These are phyloP conservation scores for Irpex lacteus DNA, from an alignment of 1,284 basidiomycete genomes.

Conservation along the genomic window DNA sequence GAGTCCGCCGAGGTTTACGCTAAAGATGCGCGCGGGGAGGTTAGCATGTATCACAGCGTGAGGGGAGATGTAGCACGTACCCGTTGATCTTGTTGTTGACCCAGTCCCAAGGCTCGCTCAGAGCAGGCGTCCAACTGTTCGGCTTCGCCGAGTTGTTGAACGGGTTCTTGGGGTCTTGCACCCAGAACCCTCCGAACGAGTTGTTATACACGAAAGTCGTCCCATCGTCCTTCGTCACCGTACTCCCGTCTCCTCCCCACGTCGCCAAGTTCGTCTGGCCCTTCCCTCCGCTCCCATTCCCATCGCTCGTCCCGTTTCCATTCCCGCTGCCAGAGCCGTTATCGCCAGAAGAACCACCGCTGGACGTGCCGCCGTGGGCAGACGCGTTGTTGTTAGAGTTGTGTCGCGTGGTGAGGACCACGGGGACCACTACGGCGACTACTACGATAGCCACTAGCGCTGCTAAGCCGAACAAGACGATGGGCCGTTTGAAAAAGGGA, in stretches of 20 bases:
- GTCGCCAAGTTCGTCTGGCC: slow-evolving; percentile 20
- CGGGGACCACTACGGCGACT: slow-evolving; percentile 38
- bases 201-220: slow-evolving; percentile 68
- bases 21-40: slow-evolving; percentile 4
- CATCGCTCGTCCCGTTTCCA: slow-evolving; percentile 14
- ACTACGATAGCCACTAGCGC: slow-evolving; percentile 26
- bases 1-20: slow-evolving; percentile 69
- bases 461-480: slow-evolving; percentile 20
- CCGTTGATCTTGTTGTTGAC: slow-evolving; percentile 63
- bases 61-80: slow-evolving; percentile 34
- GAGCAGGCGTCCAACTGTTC: slow-evolving; percentile 62
- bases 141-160: slow-evolving; percentile 62
- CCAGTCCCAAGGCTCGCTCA: slow-evolving; percentile 70
- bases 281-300: slow-evolving; percentile 9
- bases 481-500: slow-evolving; percentile 22
- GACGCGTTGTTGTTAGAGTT: slow-evolving; percentile 18
- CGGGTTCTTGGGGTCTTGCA: slow-evolving; percentile 54
- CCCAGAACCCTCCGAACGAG: slow-evolving; percentile 67
- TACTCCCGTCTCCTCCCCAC: slow-evolving; percentile 66
- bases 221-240: slow-evolving; percentile 60
- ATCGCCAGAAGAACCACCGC: slow-evolving; percentile 9
- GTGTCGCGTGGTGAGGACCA: slow-evolving; percentile 39
- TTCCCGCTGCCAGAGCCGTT: slow-evolving; percentile 10
- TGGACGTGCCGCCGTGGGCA: slow-evolving; percentile 5
- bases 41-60: background rate